Base-by-base conservation (phyloP, 148 eudicot genomes). In the Chenopodium berlandieri region DNA sequence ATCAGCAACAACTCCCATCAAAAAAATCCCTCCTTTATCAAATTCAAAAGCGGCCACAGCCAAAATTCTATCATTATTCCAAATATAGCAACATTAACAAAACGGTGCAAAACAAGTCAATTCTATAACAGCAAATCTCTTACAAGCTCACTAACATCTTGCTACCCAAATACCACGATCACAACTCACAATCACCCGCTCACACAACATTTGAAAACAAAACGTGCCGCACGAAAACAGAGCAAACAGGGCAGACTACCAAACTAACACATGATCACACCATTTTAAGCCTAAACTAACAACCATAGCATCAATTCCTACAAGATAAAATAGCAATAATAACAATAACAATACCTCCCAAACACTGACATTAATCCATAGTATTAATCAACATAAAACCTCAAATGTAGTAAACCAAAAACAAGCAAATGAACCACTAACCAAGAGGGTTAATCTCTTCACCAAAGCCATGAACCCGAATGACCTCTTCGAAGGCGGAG, bases 381-480 rank as follows among this genome's bases (percentile, higher is more conserved):
- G 44, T 40, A 23, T 71, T 52, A 14, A 72, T 22, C 23, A 72
- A 13, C 66, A 23, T 12, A 8, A 6, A 56, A 52, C 4, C 17
- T 37, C 40, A 58, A 79, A 79, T 50, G 74, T 17, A 70, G 7
- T 7, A 40, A 44, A 22, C 37, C 34, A 79, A 31, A 75, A 25
- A 56, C 8, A 56, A 13, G 22, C 64, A 72, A 7, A 68, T 76
- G 50, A 65, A 31, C 50, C 77, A 87, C 94, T 89, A 83, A 96
- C 99, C 99, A 52, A 96, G 97, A 54, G 98, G 99, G 83, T 96
- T 96, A 56, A 92, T 92, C 95, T 96, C 98, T 83, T 92, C 98
- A 75, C 91, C 93, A 87, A 91, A 96, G 12, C 99, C 99, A 79
- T 94, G 90, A 82, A 88, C 90, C 84, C 98, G 87, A 5, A 96